phyloP scores from a whole-genome alignment of 768 basidiomycete species.

The Agaricus sinodeliciosus region DNA sequence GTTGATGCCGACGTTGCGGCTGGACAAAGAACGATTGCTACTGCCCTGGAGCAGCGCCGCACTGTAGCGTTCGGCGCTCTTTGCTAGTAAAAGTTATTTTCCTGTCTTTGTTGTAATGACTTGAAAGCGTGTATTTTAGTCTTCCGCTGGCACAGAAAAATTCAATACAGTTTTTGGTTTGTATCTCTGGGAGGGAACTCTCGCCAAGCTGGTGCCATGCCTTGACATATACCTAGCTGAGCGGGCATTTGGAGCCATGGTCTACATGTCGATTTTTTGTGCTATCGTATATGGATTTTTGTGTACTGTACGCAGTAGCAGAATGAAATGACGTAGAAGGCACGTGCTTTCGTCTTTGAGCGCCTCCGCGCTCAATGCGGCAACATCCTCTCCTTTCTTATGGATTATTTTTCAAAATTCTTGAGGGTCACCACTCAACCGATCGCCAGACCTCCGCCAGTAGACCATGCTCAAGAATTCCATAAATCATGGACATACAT shows the following conservation, averaged over 20 bases:
- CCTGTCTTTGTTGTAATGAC: not conserved
- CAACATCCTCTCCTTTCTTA: conserved; percentile 20
- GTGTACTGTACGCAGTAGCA: conserved; percentile 1
- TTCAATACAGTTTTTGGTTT: conserved; percentile 10
- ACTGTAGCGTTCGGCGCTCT: conserved; percentile 9
- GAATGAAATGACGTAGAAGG: not conserved
- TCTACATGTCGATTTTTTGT: conserved; percentile 7
- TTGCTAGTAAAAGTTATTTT: conserved; percentile 12
- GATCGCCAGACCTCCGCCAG: conserved; percentile 36
- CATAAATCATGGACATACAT: conserved; percentile 68
- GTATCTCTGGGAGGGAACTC: conserved; percentile 6
- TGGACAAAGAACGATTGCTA: conserved; percentile 13
- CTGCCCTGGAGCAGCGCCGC: conserved; percentile 8
- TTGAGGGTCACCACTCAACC: conserved; percentile 40
- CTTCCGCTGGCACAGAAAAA: conserved; percentile 5
- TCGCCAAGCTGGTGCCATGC: conserved; percentile 10
- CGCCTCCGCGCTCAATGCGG: not conserved
- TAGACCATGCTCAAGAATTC: conserved; percentile 71
- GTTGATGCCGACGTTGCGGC: conserved; percentile 11
- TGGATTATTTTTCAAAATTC: conserved; percentile 89
- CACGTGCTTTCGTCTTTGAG: not conserved
- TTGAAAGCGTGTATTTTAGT: not conserved
- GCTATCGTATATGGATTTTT: conserved; percentile 7
- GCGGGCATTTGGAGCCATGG: conserved; percentile 8
- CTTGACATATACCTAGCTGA: conserved; percentile 7